Base-by-base conservation (phyloP, 495 filamentous ascomycete species). In the Penicillium soppii region DNA sequence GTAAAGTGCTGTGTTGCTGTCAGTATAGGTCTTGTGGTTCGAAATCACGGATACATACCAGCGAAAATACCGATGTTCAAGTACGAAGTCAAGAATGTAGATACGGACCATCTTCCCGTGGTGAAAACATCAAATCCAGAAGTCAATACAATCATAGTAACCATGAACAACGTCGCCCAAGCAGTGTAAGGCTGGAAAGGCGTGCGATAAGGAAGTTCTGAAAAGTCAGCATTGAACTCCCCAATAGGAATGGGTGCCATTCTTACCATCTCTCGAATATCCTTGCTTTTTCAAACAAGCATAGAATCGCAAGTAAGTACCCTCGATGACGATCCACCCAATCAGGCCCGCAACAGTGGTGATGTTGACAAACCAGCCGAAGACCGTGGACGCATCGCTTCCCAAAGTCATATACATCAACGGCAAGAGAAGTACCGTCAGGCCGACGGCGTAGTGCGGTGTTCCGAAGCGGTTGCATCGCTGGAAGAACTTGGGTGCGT, bases 391-490 rank as follows among this genome's bases (percentile, higher is more conserved):
- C 13, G 78, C 77, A 17, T 62, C 65, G 9, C 67, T 66, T n/a
- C 67, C 71, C 4, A 82, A 59, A 47, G 67, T 74, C 65, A 84
- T 74, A 50, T 81, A 84, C 36, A 71, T 75, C 13, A 84, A 63
- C 15, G 71, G 66, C 64, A 77, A 71, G 53, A 82, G 77, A 5
- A 61, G 61, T 5, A 10, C 66, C 3, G 68, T 62, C 33, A 79
- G 73, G 19, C 77, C 52, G 15, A 73, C 50, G 1, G 82, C 75
- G 40, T 71, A 66, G 52, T 78, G 82, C 3, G 82, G 82, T 6
- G 80, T 77, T 36, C 83, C 82, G 61, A 77, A 78, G 8, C 72
- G 74, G 48, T 74, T 84, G 13, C 75, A 82, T 5, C 69, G 61
- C 15, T 78, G 58, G 52, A 82, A 67, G 43, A 69, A 50, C 5